These are phyloP conservation scores for Ophiostoma australiae DNA, from an alignment of 2,329 filamentous ascomycete species.

Conservation along the genomic window DNA sequence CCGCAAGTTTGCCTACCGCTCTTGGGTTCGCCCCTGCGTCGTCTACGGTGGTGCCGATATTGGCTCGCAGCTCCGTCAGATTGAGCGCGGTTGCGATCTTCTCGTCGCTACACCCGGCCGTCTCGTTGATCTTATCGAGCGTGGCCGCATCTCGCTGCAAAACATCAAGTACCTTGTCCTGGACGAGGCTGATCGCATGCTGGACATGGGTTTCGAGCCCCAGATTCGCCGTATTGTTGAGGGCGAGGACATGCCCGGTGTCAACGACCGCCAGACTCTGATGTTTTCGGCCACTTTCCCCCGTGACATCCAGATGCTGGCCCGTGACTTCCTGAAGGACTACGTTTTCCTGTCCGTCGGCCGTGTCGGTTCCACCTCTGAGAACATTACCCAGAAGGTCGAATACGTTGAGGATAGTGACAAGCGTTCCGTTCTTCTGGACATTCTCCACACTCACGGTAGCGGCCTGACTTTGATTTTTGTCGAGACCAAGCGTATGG, in stretches of 20 bases:
- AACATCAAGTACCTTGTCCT: constrained; percentile 99
- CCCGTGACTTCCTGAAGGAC: constrained; percentile 96
- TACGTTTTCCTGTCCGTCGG: constrained; percentile 99
- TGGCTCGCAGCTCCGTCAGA: constrained; percentile 94
- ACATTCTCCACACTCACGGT: constrained; percentile 93
- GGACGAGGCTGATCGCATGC: constrained; percentile 98
- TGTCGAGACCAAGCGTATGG: constrained; percentile 99
- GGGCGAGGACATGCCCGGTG: constrained; percentile 92
- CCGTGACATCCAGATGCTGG: constrained; percentile 97
- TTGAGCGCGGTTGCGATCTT: constrained; percentile 94
- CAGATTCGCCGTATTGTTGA: constrained; percentile 98
- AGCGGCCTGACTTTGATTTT: constrained; percentile 90
- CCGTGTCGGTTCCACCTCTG: constrained; percentile 97
- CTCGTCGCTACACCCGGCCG: constrained; percentile 95
- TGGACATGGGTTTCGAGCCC: constrained; percentile 99
- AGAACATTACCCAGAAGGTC: constrained; percentile 99
- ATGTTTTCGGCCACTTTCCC: constrained; percentile 99
- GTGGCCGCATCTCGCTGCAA: constrained; percentile 91
- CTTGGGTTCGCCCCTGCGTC: constrained; percentile 96
- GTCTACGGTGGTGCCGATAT: constrained; percentile 99
- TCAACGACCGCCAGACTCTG: constrained; percentile 85
- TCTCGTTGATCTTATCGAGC: constrained; percentile 96
- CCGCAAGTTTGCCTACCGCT: constrained; percentile 97
- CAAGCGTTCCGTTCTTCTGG: constrained; percentile 95
- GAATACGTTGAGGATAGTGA: constrained; percentile 92